phyloP scores from a whole-genome alignment of 2,329 filamentous ascomycete genomes.

The Penicillium sp. region DNA sequence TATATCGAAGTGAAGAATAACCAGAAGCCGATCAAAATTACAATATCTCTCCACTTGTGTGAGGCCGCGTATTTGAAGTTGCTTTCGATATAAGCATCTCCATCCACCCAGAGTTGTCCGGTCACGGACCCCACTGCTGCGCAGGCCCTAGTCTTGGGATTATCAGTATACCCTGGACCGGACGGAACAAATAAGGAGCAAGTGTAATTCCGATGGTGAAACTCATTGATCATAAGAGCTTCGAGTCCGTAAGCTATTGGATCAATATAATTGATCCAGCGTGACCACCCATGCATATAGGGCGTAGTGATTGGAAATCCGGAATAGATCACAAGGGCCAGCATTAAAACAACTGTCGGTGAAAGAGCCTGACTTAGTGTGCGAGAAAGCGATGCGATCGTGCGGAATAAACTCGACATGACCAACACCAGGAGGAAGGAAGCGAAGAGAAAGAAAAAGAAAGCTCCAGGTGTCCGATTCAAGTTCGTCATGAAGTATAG shows the following conservation, averaged over 20 bases:
- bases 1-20: slow-evolving; percentile 16
- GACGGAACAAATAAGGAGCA: slow-evolving; percentile 72
- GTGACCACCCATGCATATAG: slow-evolving; percentile 64
- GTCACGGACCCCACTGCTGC: slow-evolving; percentile 18
- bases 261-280: slow-evolving; percentile 79
- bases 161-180: slow-evolving; percentile 66
- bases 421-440: slow-evolving; percentile 68
- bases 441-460: slow-evolving; percentile 82
- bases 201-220: slow-evolving; percentile 64
- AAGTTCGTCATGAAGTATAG: slow-evolving; percentile 88
- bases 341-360: slow-evolving; percentile 52
- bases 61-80: neutral
- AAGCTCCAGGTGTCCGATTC: slow-evolving; percentile 67
- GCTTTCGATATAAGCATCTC: slow-evolving; percentile 4
- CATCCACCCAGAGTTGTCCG: neutral
- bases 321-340: slow-evolving; percentile 49
- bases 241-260: slow-evolving; percentile 72
- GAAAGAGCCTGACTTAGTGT: slow-evolving; percentile 60
- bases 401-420: slow-evolving; percentile 86
- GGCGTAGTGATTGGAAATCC: no score
- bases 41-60: slow-evolving; percentile 11
- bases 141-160: slow-evolving; percentile 53
- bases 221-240: slow-evolving; percentile 83
- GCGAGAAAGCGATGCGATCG: slow-evolving; percentile 71
- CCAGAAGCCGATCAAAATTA: slow-evolving; percentile 7